Evolutionary conservation across 345 rosid genomes (phyloP), one percentile per base, ranked within the genome.

Genomic region (Cardamine resedifolia): DNA sequence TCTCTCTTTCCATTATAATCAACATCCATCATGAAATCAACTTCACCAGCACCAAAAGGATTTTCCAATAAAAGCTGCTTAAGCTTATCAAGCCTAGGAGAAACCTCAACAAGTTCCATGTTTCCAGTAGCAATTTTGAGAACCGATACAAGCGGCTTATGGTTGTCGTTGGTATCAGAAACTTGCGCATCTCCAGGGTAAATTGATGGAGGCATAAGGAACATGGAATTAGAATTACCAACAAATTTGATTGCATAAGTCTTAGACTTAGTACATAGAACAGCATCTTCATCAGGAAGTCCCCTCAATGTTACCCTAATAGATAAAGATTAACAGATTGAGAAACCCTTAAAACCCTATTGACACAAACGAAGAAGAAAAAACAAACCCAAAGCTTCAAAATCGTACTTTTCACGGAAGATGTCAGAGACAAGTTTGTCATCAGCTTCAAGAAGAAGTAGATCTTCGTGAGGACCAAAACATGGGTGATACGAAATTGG

Each of bases 61-160:
- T 78, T 86, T 66, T 82, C 81, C 6, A 71, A 78, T 26, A 95
- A 88, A 77, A 95, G 87, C 16, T 74, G 47, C 48, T 80, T 89
- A 36, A 95, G 96, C 79, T 78, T 88, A 74, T 88, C 96, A 33
- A 95, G 88, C 68, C 84, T 87, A 15, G 99, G 99, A 81, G 99
- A 86, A 62, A 87, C 85, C 83, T 91, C 96, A 52, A 80, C 81
- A 31, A 95, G 87, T 74, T 95, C 97, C 90, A 94, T 78, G 69
- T 39, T 84, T 47, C 96, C 96, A 31, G 91, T 63, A 58, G 93
- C 89, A 49, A 82, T 71, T 78, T 89, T 85, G 56, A 94, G 68
- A 45, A 87, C 84, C 4, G 84, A 73, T 1, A 85, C 91, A 43
- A 64, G 53, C 23, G 81, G 73, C 26, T 28, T 71, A 45, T 60